Base-by-base conservation (phyloP, 1,139 yeast genomes). In the Blastobotrys capitulatus region DNA sequence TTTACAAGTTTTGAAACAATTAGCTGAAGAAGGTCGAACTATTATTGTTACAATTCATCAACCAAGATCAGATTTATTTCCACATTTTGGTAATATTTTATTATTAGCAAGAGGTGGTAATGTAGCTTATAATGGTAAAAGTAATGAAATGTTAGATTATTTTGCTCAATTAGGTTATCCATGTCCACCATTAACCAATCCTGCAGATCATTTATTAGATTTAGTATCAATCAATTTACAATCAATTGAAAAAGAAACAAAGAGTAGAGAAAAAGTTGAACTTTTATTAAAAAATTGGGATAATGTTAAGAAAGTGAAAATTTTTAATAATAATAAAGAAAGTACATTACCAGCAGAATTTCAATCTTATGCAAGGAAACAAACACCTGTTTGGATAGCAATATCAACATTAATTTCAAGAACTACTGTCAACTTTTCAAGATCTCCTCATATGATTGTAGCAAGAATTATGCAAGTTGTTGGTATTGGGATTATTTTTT, bases 41-140 rank as follows among this genome's bases (percentile, higher is more conserved):
- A 71, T 88, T 12, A 78, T 88, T 35, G 72, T 86, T 60, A 86
- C 96, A 0, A 84, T 88, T 47, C 96, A 88, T 62, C 96, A 88
- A 60, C 96, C 96, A 0, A 69, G 95, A 48, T 79, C 86, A 0
- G 95, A 87, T 61, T 84, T 87, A 41, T 69, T 80, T 15, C 73
- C 76, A 57, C 65, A 86, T 40, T 83, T 88, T 58, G 95, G 88
- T 62, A 74, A 78, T 45, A 71, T 87, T 3, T 77, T 90, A 51
- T 73, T 88, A 13, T 67, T 88, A 35, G 79, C 95, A 0, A 71
- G 78, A 47, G 87, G 92, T 1, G 1, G 51, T 38, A 71, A 79
- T 31, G 64, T 79, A 42, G 79, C 83, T 4, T 84, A 77, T 61
- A 77, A 73, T 54, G 95, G 92, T 0, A 63, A 70, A 19, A 69